Conservation (phyloP, 257 asterid genomes). For the Rehmannia glutinosa region DNA sequence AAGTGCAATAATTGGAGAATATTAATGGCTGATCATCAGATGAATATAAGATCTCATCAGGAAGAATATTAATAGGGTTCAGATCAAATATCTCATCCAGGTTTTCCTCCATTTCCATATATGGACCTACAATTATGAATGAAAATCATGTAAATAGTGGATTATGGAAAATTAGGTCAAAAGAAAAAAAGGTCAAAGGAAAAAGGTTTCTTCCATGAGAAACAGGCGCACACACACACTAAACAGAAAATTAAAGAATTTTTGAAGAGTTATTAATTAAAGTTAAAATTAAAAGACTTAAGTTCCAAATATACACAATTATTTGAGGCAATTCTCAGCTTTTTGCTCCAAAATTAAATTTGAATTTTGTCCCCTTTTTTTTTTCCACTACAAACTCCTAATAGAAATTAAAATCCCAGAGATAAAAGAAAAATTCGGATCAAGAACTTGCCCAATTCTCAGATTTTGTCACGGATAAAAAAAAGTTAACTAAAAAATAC, state of each 20-base stretch:
- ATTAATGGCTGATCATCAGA: background rate
- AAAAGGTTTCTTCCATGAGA: no score
- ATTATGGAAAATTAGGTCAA: no score
- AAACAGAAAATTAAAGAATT: no score
- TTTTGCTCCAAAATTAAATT: no score
- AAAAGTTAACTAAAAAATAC: background rate
- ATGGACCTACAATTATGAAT: slow-evolving; percentile 4
- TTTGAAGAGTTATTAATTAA: no score
- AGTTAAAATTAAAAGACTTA: no score
- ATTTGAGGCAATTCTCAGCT: background rate
- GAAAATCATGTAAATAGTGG: background rate
- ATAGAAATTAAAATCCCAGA: background rate
- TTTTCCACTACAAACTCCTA: background rate
- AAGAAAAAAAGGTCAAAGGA: no score
- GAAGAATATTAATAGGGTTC: slow-evolving; percentile 23
- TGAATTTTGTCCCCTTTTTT: no score
- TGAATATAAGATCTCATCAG: slow-evolving; percentile 27
- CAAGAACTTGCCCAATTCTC: background rate
- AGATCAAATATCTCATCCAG: slow-evolving; percentile 22
- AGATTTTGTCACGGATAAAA: background rate
- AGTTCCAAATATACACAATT: background rate
- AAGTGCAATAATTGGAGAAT: background rate
- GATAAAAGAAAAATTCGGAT: background rate
- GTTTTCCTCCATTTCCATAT: slow-evolving; percentile 22
- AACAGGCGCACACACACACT: no score